Percentiles rank a stretch among this genome's conserved stretches.
Conservation (phyloP, 495 filamentous ascomycete genomes). For the Hypoxylon intermedium region DNA sequence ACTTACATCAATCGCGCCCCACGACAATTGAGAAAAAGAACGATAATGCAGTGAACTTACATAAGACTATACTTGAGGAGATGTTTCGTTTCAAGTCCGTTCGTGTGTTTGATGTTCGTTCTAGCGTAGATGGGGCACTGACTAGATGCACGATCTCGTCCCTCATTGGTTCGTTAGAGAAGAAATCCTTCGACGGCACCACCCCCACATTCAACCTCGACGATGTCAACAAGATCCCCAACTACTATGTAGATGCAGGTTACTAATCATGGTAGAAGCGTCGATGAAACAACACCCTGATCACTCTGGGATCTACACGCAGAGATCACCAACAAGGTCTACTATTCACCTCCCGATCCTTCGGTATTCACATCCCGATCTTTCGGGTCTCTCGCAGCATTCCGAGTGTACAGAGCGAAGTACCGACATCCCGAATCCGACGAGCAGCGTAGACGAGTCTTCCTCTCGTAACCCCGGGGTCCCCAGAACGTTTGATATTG, state of each 20-base stretch:
- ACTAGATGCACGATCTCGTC: neutral
- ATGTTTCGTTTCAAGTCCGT: conserved; percentile 25
- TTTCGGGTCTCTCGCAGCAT: neutral
- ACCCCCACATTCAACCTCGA: neutral
- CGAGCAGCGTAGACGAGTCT: neutral
- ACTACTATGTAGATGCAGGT: neutral
- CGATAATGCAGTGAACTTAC: conserved; percentile 9
- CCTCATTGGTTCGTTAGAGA: neutral
- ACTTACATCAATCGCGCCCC: neutral
- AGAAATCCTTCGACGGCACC: conserved; percentile 13
- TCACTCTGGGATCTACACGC: neutral
- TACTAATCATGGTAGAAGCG: neutral
- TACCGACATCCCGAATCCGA: conserved; percentile 28
- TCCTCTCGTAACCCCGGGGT: no score
- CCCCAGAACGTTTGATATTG: conserved; percentile 6
- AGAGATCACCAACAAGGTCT: neutral
- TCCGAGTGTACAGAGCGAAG: neutral
- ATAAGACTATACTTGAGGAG: neutral
- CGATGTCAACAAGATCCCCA: neutral
- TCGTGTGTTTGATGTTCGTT: conserved; percentile 19
- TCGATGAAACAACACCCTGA: conserved; percentile 19
- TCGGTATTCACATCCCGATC: neutral
- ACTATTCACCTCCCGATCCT: neutral
- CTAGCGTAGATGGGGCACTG: conserved; percentile 1
- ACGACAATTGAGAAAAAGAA: neutral